A percentile compares a stretch with the other conserved stretches of the same genome.
Evolutionary conservation across 495 filamentous ascomycete genomes (phyloP).

Genomic region (Coniosporium apollinis): DNA sequence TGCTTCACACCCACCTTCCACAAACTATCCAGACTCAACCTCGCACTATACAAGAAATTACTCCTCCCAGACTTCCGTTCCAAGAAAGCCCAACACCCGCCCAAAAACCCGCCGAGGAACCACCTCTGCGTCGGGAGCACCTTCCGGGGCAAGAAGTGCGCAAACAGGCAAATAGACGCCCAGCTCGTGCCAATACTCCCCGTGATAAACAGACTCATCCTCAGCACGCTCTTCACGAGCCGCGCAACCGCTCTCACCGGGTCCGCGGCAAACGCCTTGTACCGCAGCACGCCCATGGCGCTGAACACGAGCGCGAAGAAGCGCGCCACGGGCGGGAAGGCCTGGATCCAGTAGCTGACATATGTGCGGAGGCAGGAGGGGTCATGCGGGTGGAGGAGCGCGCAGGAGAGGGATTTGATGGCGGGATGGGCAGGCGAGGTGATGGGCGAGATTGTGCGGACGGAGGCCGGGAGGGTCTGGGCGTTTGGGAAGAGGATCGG

Average conservation of each 20-base stretch:
- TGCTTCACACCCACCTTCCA: slow-evolving; percentile 88
- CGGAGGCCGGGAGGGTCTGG: slow-evolving; percentile 40
- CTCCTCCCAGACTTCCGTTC: slow-evolving; percentile 41
- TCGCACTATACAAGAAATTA: slow-evolving; percentile 54
- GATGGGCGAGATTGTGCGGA: slow-evolving; percentile 56
- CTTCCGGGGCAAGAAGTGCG: slow-evolving; percentile 53
- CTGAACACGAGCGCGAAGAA: slow-evolving; percentile 57
- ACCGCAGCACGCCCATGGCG: slow-evolving; percentile 48
- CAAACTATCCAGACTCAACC: slow-evolving; percentile 55
- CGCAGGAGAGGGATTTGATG: slow-evolving; percentile 70
- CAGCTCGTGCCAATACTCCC: slow-evolving; percentile 65
- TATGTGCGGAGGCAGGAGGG: slow-evolving; percentile 78
- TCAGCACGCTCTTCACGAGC: slow-evolving; percentile 45
- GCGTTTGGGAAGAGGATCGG: slow-evolving; percentile 69
- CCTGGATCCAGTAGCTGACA: slow-evolving; percentile 61
- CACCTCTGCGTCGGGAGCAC: slow-evolving; percentile 68
- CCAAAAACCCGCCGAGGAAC: slow-evolving; percentile 73
- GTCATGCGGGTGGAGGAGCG: slow-evolving; percentile 73
- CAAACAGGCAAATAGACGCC: slow-evolving; percentile 78
- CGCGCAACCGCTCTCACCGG: slow-evolving; percentile 48
- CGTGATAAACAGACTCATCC: slow-evolving; percentile 56
- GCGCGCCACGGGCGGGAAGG: slow-evolving; percentile 61
- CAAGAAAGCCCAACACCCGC: slow-evolving; percentile 67
- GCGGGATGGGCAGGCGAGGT: slow-evolving; percentile 71
- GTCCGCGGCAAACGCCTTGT: slow-evolving; percentile 44